Evolutionary conservation across 2,329 filamentous ascomycete species (phyloP), one percentile per base, ranked within the genome.

Genomic region (Exserohilum turcica): DNA sequence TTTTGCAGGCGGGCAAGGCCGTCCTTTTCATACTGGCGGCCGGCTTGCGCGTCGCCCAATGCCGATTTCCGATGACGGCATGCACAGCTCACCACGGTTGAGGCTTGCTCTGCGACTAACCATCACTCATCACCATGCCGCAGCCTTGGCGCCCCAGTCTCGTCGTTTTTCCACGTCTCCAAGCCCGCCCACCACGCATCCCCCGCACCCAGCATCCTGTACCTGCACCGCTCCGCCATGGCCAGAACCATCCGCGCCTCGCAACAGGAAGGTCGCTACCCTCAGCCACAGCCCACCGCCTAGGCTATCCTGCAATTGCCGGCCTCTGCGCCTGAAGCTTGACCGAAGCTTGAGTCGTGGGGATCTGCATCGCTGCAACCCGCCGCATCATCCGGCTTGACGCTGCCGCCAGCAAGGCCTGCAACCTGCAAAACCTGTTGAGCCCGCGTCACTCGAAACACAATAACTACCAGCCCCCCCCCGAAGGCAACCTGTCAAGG

Each of bases 1-100:
- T n/a, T n/a, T n/a, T n/a, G n/a, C n/a, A n/a, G 31, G 13, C 40
- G 18, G 48, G 61, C 43, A 38, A 42, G 8, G 43, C 33, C 32
- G 47, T 38, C 51, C 57, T 59, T 64, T 62, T 61, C 50, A 56
- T 38, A n/a, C 46, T 56, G 47, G 35, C 36, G 32, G 36, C 19
- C 21, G 28, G 36, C 45, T 48, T 45, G 51, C 53, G 52, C 45
- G 46, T 54, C 12, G 21, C 16, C 28, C 46, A 32, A 49, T 59
- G 57, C 57, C 57, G 59, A 39, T 74, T 50, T 71, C 71, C 54
- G 72, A 78, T 74, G 74, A 77, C 57, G 77, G 54, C 72, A 78
- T 74, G 73, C 77, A 57, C 76, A 42, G n/a, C n/a, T n/a, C n/a
- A n/a, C n/a, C n/a, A n/a, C n/a, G n/a, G n/a, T n/a, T n/a, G n/a